Evolutionary conservation across 441 rosid species (phyloP).

Genomic region (Daphne laureola): DNA sequence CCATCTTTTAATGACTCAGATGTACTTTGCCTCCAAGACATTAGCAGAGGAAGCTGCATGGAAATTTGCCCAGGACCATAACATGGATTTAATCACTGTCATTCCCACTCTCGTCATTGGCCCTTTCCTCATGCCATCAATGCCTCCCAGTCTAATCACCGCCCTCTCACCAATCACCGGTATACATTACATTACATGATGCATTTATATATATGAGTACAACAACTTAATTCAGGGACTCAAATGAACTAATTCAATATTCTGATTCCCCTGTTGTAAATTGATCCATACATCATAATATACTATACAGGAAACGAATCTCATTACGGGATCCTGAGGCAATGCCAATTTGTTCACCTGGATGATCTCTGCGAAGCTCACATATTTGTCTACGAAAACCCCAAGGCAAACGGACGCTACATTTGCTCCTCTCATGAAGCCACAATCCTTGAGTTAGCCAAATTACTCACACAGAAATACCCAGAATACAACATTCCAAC

Average conservation of each 20-base stretch:
- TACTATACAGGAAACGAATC: conserved; percentile 44
- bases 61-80: conserved; percentile 50
- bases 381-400: conserved; percentile 45
- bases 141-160: conserved; percentile 68
- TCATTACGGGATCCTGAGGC: conserved; percentile 50
- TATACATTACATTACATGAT: background rate
- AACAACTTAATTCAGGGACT: background rate
- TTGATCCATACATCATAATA: background rate
- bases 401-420: conserved; percentile 58
- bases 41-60: conserved; percentile 82
- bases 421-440: conserved; percentile 47
- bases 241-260: background rate
- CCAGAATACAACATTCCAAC: conserved; percentile 46
- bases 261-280: background rate
- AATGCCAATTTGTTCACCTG: conserved; percentile 51
- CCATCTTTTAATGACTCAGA: conserved; percentile 38
- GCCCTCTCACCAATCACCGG: conserved; percentile 48
- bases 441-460: conserved; percentile 31
- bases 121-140: conserved; percentile 43
- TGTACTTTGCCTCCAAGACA: conserved; percentile 78
- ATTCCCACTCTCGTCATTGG: conserved; percentile 66
- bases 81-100: conserved; percentile 46
- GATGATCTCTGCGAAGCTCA: conserved; percentile 65
- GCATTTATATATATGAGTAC: background rate
- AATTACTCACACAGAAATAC: conserved; percentile 30